These are phyloP conservation scores for Exophiala lecanii-corni DNA, from an alignment of 2,329 filamentous ascomycete species.

Conservation along the genomic window DNA sequence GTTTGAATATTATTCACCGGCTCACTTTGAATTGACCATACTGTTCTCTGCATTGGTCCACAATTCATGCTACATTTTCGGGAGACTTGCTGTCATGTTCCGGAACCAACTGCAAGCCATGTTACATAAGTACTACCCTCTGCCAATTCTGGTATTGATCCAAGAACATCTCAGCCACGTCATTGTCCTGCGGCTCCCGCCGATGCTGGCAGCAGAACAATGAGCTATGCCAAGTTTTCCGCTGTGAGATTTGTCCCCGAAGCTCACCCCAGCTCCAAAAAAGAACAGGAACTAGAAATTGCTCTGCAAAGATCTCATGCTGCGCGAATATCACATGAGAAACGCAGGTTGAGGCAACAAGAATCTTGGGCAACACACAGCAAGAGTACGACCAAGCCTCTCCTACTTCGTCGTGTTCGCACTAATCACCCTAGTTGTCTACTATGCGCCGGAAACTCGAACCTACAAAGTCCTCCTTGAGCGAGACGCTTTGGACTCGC, in stretches of 20 bases:
- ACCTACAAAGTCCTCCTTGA: slow-evolving; percentile 1
- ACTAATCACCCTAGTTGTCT: background rate
- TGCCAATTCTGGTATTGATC: no score
- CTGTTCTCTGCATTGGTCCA: no score
- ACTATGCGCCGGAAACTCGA: background rate
- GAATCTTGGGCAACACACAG: background rate
- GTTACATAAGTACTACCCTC: no score
- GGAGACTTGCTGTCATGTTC: no score
- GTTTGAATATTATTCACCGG: no score
- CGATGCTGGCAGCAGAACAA: no score
- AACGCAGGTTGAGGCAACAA: slow-evolving; percentile 1
- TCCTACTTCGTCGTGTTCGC: slow-evolving; percentile 1
- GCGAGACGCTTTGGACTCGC: background rate
- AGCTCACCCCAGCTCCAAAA: background rate
- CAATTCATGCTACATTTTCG: no score
- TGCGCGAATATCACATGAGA: background rate
- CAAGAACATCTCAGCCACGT: no score
- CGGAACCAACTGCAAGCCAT: no score
- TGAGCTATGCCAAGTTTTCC: background rate
- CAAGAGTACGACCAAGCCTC: background rate
- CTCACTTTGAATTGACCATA: no score
- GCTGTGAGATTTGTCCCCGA: background rate
- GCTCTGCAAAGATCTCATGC: slow-evolving; percentile 2
- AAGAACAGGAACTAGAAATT: background rate
- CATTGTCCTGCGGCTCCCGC: no score